Base-by-base conservation (phyloP, 1,284 basidiomycete species). In the Ustilago hordei region DNA sequence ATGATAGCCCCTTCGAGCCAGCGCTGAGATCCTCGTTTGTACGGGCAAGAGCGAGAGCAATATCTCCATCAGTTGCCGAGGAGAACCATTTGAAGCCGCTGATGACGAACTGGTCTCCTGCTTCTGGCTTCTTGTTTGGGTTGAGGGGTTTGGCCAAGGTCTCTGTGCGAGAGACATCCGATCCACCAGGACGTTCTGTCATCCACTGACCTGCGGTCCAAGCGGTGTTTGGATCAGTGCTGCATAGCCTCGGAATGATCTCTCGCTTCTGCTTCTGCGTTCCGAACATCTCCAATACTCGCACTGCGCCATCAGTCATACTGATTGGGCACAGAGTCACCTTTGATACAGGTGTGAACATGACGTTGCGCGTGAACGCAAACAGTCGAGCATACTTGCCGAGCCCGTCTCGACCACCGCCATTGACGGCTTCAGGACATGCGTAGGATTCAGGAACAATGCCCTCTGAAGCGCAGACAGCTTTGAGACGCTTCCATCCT, bases 231-330 rank as follows among this genome's bases (percentile, higher is more conserved):
- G 92, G 90, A 83, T 93, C 90, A 6, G 90, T 91, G 76, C 91
- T 92, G 55, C 45, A 45, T n/a, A 64, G 58, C 19, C 90, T 88
- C 23, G 91, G 88, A 5, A 91, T 84, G 9, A 92, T 79, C 19
- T 90, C 87, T 23, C 87, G 82, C 85, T 91, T 91, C 89, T 92
- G 90, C 43, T 88, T 88, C 0, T 87, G 84, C 0, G 90, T 90
- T 0, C 92, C 92, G 28, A 89, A 77, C 13, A 93, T 86, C 79
- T 93, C 92, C 23, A 93, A 87, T 0, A 92, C 91, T 88, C 92
- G 87, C 5, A 92, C 91, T 39, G 89, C 89, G 0, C 92, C 92
- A 81, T 93, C 92, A 0, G 92, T 92, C 92, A 93, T 93, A 48
- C 90, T 90, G 74, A 92, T 86, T 17, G 80, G 80, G 45, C 80